Evolutionary conservation across 805 yeast species (phyloP), one percentile per base, ranked within the genome.

Genomic region (Saturnispora hagleri): DNA sequence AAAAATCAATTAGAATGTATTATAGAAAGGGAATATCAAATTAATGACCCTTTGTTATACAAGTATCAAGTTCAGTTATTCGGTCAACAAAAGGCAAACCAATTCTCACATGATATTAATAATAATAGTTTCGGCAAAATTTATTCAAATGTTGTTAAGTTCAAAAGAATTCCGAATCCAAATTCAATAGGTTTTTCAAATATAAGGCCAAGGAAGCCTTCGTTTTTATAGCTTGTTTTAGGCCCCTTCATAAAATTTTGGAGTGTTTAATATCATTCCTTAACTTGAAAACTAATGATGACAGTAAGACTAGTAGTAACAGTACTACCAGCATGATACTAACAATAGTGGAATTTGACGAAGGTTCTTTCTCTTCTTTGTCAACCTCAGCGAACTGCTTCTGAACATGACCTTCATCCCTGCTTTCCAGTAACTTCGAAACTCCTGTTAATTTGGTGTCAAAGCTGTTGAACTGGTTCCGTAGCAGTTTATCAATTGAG

Each of bases 251-350:
- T 52, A 81, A 69, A 44, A 82, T 69, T 56, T 82, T 82, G 8
- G 83, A 69, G 59, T 79, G 84, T 58, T 79, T 81, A 52, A 82
- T 79, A 56, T 82, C 86, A 56, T 72, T 78, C 67, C 85, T 76
- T 43, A 82, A 66, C 60, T 79, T 73, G 62, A 73, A 75, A 22
- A 80, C 73, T 54, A 77, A 69, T 35, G 74, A 63, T 18, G 75
- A 70, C 51, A 80, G 67, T 1, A 71, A 65, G 3, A 72, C 55
- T 27, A 76, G 57, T 5, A 74, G 65, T 9, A 70, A 50, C 9
- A 73, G 60, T 20, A 78, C 61, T 2, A 77, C 74, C 22, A 77
- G 56, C 51, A 49, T 43, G 34, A 43, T 60, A 63, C 27, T 63
- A 48, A 18, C 55, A 51, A 13, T 56, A 48, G 10, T 50, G 43